Evolutionary conservation across 1,139 yeast genomes (phyloP).

Genomic region (Petasospora rhodanensis): DNA sequence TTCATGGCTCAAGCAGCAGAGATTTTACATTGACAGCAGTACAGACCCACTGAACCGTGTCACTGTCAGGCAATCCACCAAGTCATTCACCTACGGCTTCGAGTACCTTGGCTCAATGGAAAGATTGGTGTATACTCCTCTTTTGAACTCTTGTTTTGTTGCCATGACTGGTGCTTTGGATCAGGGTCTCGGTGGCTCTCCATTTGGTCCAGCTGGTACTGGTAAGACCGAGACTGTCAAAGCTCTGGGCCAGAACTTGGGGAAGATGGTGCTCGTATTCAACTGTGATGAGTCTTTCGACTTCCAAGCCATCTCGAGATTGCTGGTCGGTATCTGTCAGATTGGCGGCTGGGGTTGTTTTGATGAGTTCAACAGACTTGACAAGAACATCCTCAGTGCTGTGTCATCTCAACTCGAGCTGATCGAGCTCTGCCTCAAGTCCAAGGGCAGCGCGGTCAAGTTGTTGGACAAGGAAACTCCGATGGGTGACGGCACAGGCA

Average conservation of each 20-base stretch:
- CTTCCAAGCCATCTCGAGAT: slow-evolving; percentile 72
- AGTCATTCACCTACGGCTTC: slow-evolving; percentile 61
- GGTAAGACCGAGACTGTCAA: slow-evolving; percentile 94
- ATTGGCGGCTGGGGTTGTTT: slow-evolving; percentile 96
- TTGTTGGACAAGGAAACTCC: slow-evolving; percentile 43
- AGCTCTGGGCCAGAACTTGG: slow-evolving; percentile 76
- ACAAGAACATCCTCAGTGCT: slow-evolving; percentile 70
- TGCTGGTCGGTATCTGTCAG: slow-evolving; percentile 76
- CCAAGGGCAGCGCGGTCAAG: slow-evolving; percentile 31
- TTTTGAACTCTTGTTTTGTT: slow-evolving; percentile 59
- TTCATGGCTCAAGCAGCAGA: slow-evolving; percentile 52
- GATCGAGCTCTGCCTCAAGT: slow-evolving; percentile 53
- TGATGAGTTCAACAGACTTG: slow-evolving; percentile 88
- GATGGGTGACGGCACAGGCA: slow-evolving; percentile 56
- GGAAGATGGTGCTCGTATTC: slow-evolving; percentile 79
- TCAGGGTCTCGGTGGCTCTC: slow-evolving; percentile 81
- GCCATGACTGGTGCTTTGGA: slow-evolving; percentile 73
- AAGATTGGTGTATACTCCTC: slow-evolving; percentile 72
- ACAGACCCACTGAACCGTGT: slow-evolving; percentile 35
- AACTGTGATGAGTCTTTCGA: slow-evolving; percentile 92
- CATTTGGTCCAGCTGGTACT: slow-evolving; percentile 97
- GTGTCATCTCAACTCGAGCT: slow-evolving; percentile 77
- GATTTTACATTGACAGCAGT: slow-evolving; percentile 37
- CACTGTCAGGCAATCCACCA: slow-evolving; percentile 48
- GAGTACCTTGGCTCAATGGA: slow-evolving; percentile 81